Conservation (phyloP, 1,139 yeast species). For the Meyerozyma guilliermondii region DNA sequence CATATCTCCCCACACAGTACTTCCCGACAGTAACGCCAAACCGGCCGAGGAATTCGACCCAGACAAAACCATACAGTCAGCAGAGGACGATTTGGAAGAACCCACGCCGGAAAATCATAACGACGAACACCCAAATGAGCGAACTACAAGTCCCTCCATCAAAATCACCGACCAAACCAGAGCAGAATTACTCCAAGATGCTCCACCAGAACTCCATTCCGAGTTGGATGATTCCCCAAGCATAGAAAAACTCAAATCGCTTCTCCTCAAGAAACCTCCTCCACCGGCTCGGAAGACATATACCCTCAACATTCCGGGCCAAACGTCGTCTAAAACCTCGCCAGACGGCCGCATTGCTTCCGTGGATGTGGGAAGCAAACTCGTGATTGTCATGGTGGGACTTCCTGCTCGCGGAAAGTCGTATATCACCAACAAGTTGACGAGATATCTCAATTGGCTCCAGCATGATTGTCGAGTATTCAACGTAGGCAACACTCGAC, state of each 20-base stretch:
- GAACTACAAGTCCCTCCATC: not conserved
- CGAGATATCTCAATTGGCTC: constrained; percentile 85
- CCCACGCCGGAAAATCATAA: not conserved
- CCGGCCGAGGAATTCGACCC: constrained; percentile 1
- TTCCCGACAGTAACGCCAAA: not conserved
- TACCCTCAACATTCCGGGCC: constrained; percentile 89
- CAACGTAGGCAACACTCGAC: constrained; percentile 90
- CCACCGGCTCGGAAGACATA: constrained; percentile 54
- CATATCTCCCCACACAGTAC: constrained; percentile 1
- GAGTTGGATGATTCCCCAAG: constrained; percentile 39
- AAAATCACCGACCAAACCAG: constrained; percentile 10
- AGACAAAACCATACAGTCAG: constrained; percentile 2
- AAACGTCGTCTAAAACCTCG: constrained; percentile 74
- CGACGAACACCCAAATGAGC: not conserved
- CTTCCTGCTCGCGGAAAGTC: constrained; percentile 91
- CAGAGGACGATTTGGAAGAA: constrained; percentile 1
- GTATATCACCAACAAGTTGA: constrained; percentile 83
- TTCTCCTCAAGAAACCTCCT: constrained; percentile 30
- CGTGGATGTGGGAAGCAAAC: constrained; percentile 69
- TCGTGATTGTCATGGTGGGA: constrained; percentile 94
- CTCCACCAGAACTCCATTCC: constrained; percentile 31
- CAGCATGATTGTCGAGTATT: constrained; percentile 87
- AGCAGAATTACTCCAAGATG: constrained; percentile 24
- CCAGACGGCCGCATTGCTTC: constrained; percentile 81
- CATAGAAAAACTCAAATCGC: constrained; percentile 33